These are phyloP conservation scores for Sporothrix schenckii DNA, from an alignment of 2,329 filamentous ascomycete genomes.

Conservation along the genomic window DNA sequence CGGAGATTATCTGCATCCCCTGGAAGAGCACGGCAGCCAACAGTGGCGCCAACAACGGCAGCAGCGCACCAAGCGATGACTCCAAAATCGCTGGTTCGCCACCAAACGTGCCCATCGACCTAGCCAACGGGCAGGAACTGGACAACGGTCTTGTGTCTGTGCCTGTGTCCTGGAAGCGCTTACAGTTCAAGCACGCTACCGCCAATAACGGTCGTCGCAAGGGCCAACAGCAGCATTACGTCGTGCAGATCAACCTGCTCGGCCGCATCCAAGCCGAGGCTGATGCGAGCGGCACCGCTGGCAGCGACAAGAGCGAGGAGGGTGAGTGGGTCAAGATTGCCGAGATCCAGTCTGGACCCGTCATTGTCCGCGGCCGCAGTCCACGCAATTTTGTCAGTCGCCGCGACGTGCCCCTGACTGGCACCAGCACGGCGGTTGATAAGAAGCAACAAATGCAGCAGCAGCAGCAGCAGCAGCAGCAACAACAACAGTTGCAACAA, in stretches of 20 bases:
- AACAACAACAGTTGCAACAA: conserved; percentile 20
- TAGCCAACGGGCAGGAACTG: conserved; percentile 65
- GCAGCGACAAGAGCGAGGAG: conserved; percentile 58
- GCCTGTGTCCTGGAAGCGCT: conserved; percentile 86
- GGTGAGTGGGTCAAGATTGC: conserved; percentile 73
- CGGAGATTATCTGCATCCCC: conserved; percentile 94
- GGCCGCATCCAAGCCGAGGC: conserved; percentile 48
- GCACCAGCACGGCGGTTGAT: conserved; percentile 41
- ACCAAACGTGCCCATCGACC: conserved; percentile 58
- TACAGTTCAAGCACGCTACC: conserved; percentile 95
- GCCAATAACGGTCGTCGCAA: conserved; percentile 95
- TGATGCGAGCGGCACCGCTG: background rate
- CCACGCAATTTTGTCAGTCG: conserved; percentile 91
- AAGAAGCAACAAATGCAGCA: conserved; percentile 50
- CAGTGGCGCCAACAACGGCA: conserved; percentile 1
- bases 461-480: conserved; percentile 37
- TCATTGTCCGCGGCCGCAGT: conserved; percentile 90
- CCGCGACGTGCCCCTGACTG: conserved; percentile 77
- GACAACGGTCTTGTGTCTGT: conserved; percentile 75
- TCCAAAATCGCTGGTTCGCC: conserved; percentile 56
- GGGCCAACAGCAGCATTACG: conserved; percentile 92
- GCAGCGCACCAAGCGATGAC: conserved; percentile 44
- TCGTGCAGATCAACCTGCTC: conserved; percentile 81
- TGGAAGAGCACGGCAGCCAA: conserved; percentile 77
- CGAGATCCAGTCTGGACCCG: conserved; percentile 86